Evolutionary conservation across 1,139 yeast species (phyloP), one percentile per base, ranked within the genome.

Genomic region (Suhomyces bribrorum): DNA sequence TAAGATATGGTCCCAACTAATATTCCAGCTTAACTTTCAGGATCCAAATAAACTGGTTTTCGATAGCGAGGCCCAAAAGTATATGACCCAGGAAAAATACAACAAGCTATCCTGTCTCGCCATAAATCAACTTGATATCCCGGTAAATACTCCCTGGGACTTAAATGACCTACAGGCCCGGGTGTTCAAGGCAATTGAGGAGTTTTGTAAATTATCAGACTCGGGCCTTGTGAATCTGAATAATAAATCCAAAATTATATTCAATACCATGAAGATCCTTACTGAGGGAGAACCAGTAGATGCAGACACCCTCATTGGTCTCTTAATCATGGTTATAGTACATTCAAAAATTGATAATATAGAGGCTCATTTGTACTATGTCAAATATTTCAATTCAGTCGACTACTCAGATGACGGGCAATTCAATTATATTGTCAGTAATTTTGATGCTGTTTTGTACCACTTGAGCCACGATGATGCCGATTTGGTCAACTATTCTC

Each of bases 291-390:
- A 32, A 5, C 29, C 37, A 2, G 69, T 88, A 9, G 92, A 85
- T 58, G 97, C 97, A 0, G 97, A 90, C 54, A 80, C 86, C 0
- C 64, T 90, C 26, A 76, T 90, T 5, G 83, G 90, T 1, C 64
- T 89, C 35, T 63, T 90, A 43, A 75, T 88, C 5, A 68, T 88
- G 63, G 89, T 87, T 1, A 73, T 89, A 1, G 73, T 83, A 7
- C 80, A 86, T 39, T 73, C 95, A 0, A 73, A 73, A 35, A 72
- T 85, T 2, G 70, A 69, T 7, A 64, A 81, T 50, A 55, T 87
- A 14, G 83, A 79, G 49, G 76, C 80, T 2, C 92, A 86, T 49
- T 54, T 89, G 7, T 72, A 66, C 36, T 87, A 86, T 54, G 70
- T 88, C 34, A 79, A 79, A 44, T 66, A 74, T 36, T 87, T 85